Conservation (phyloP, 257 asterid genomes). For the Fraxinus anomala region DNA sequence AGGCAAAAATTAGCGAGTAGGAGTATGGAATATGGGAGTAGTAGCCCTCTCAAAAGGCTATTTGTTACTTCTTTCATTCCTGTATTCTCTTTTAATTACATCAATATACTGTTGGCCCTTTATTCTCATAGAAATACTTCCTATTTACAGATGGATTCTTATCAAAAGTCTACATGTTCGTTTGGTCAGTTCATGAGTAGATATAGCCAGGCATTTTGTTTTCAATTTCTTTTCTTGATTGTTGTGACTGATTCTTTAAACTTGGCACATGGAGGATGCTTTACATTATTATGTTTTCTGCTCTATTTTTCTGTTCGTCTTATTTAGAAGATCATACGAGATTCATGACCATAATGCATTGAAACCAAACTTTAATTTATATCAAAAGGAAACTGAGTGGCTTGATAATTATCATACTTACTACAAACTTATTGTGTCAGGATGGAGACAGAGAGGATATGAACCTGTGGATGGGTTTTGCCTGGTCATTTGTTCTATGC, state of each 20-base stretch:
- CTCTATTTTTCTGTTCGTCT: neutral
- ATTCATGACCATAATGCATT: neutral
- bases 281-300: neutral
- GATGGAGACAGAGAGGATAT: neutral
- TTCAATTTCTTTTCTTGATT: neutral
- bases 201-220: neutral
- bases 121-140: too few species aligned
- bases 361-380: too few species aligned
- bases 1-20: too few species aligned
- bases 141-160: too few species aligned
- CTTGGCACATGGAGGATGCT: conserved; percentile 4
- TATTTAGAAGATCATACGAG: neutral
- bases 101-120: too few species aligned
- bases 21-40: too few species aligned
- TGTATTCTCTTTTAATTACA: too few species aligned
- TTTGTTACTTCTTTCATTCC: too few species aligned
- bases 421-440: neutral
- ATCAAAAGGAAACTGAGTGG: neutral
- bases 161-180: conserved; percentile 13
- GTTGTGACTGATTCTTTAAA: neutral
- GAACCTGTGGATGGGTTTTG: neutral
- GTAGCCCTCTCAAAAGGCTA: too few species aligned
- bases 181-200: conserved; percentile 23
- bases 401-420: neutral
- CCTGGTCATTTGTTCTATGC: neutral